phyloP scores from a whole-genome alignment of 1,284 basidiomycete genomes.

The Singerocomus inundabilis region DNA sequence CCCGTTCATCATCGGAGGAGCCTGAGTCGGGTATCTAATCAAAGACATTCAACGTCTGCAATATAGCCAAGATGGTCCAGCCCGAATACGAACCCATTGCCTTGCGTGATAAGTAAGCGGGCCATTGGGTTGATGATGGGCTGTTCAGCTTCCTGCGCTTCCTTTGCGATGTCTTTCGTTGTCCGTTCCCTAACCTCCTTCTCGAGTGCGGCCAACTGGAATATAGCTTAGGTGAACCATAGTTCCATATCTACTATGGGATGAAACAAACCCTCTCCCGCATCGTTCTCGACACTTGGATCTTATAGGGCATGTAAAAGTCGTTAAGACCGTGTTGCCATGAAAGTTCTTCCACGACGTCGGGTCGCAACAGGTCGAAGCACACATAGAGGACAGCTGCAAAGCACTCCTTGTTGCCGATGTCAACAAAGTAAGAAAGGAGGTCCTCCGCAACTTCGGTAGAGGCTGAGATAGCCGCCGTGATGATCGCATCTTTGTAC shows the following conservation, averaged over 20 bases:
- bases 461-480: conserved; percentile 79
- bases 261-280: conserved; percentile 56
- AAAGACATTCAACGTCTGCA: background rate
- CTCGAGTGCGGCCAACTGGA: conserved; percentile 69
- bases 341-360: conserved; percentile 91
- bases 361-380: conserved; percentile 90
- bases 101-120: conserved; percentile 62
- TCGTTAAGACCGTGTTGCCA: conserved; percentile 96
- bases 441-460: conserved; percentile 92
- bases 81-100: conserved; percentile 52
- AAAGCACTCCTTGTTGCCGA: conserved; percentile 98
- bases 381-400: conserved; percentile 87
- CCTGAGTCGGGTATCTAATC: conserved; percentile 42
- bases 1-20: conserved; percentile 46
- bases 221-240: conserved; percentile 14
- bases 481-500: conserved; percentile 95
- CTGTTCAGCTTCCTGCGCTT: conserved; percentile 77
- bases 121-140: conserved; percentile 79
- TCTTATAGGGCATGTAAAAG: conserved; percentile 94
- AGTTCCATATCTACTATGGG: conserved; percentile 1
- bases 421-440: conserved; percentile 91
- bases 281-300: conserved; percentile 80
- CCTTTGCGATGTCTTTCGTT: conserved; percentile 83
- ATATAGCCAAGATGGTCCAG: background rate
- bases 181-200: conserved; percentile 81